Evolutionary conservation across 768 basidiomycete genomes (phyloP).

Genomic region (Xerocomellus intermedius): DNA sequence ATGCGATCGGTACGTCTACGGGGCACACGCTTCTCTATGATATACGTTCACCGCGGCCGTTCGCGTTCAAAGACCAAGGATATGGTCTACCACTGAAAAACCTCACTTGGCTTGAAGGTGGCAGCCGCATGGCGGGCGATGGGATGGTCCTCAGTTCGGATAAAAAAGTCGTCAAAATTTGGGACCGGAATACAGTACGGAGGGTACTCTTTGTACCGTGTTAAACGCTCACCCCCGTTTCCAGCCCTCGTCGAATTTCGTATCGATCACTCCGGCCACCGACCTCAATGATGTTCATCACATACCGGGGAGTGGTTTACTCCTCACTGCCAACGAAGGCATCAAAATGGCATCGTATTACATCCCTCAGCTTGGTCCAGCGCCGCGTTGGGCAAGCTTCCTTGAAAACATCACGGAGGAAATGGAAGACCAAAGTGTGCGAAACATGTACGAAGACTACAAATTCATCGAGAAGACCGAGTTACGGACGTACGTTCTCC

Average conservation of each 20-base stretch:
- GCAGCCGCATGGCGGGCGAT: conserved; percentile 78
- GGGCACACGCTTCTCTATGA: conserved; percentile 96
- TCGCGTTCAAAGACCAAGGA: conserved; percentile 93
- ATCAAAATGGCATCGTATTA: conserved; percentile 94
- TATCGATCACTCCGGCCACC: conserved; percentile 85
- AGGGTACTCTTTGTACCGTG: neutral
- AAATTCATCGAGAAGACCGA: conserved; percentile 93
- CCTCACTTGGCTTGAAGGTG: conserved; percentile 88
- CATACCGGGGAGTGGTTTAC: conserved; percentile 81
- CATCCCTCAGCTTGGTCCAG: conserved; percentile 94
- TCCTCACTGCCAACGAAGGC: conserved; percentile 95
- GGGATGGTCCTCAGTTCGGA: conserved; percentile 91
- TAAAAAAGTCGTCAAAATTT: conserved; percentile 96
- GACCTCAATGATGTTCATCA: conserved; percentile 93
- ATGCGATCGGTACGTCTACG: conserved; percentile 92
- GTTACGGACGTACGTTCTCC: conserved; percentile 66
- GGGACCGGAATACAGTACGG: conserved; percentile 83
- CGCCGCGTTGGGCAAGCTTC: conserved; percentile 96
- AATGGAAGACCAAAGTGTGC: conserved; percentile 85
- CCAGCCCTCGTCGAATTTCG: conserved; percentile 83
- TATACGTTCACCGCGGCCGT: conserved; percentile 78
- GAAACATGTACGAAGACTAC: conserved; percentile 90
- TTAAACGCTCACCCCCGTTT: neutral
- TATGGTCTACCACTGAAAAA: conserved; percentile 89
- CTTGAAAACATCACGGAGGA: conserved; percentile 98